Base-by-base conservation (phyloP, 1,284 basidiomycete species). In the Tetrapyrgos nigripes region DNA sequence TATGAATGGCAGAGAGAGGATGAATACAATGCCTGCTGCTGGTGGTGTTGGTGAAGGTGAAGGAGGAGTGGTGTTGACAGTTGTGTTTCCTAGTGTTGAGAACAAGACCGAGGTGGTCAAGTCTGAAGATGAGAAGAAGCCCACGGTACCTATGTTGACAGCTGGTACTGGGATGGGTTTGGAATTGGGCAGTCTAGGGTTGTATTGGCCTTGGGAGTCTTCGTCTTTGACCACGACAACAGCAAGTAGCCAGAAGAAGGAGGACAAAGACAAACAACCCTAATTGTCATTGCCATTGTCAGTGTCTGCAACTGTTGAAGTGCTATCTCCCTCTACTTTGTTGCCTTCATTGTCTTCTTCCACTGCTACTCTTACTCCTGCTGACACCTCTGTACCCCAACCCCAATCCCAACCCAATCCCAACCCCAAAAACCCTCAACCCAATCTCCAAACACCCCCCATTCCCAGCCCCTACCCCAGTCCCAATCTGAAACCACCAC, bases 121-220 rank as follows among this genome's bases (percentile, higher is more conserved):
- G 31, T 8, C 8, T 11, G 29, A 23, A 9, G 29, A 19, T n/a
- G 23, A 10, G 13, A 29, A 24, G 35, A 24, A 43, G 26, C 14
- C 51, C 26, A 29, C 27, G 52, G 19, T 28, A 23, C 35, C 47
- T 10, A 50, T 4, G 14, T 29, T 3, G 35, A 24, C 49, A 23
- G 28, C 33, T 23, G 43, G 23, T 21, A 6, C 61, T 62, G 14
- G 49, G 66, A 50, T 43, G 66, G 51, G 64, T 66, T 58, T 70
- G 69, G 69, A 65, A 65, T 10, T 72, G 70, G 69, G 64, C 4
- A n/a, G 26, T 21, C 61, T 63, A 17, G 50, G 67, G 50, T 45
- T 66, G 50, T 65, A 68, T 58, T 70, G 70, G 69, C 67, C 68
- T 10, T 72, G 70, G 69, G 64, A 66, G 17, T 60, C 66, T 31